These are phyloP conservation scores for Drechmeria coniospora DNA, from an alignment of 2,329 filamentous ascomycete genomes.

Conservation along the genomic window DNA sequence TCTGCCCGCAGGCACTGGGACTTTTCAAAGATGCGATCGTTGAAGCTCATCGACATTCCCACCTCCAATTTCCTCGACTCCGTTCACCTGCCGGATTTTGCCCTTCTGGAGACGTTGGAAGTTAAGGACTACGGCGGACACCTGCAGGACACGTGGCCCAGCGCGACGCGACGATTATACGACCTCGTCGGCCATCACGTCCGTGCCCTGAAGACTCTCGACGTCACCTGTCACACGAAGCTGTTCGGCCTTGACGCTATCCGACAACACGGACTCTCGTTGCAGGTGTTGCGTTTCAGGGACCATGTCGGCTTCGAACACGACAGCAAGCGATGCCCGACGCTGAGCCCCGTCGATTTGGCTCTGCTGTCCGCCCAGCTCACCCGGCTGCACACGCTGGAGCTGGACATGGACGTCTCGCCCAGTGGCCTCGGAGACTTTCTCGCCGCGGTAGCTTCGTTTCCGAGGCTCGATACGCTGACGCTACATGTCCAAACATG, in stretches of 20 bases:
- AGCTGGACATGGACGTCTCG: conserved; percentile 30
- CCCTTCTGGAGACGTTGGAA: conserved; percentile 19
- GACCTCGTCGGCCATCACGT: conserved; percentile 22
- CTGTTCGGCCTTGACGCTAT: conserved; percentile 25
- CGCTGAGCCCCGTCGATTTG: conserved; percentile 19
- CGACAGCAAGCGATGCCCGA: conserved; percentile 25
- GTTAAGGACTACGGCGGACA: conserved; percentile 31
- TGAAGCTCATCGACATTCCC: conserved; percentile 28
- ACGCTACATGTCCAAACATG: conserved; percentile 29
- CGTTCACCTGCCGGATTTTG: conserved; percentile 20
- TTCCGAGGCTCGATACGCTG: conserved; percentile 23
- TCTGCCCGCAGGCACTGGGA: conserved; percentile 29
- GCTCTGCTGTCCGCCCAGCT: conserved; percentile 16
- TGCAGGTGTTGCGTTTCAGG: conserved; percentile 24
- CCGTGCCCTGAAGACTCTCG: conserved; percentile 19
- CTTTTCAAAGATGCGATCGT: conserved; percentile 24
- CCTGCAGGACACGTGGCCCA: conserved; percentile 18
- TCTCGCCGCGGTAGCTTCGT: conserved; percentile 21
- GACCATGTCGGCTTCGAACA: conserved; percentile 31
- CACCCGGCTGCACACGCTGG: conserved; percentile 21
- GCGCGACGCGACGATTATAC: conserved; percentile 24
- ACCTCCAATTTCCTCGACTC: conserved; percentile 28
- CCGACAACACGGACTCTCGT: conserved; percentile 19
- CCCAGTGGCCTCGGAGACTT: conserved; percentile 20
- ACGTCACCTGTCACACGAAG: conserved; percentile 25